phyloP scores from a whole-genome alignment of 345 rosid genomes.

The Cardamine chenopodiifolia region DNA sequence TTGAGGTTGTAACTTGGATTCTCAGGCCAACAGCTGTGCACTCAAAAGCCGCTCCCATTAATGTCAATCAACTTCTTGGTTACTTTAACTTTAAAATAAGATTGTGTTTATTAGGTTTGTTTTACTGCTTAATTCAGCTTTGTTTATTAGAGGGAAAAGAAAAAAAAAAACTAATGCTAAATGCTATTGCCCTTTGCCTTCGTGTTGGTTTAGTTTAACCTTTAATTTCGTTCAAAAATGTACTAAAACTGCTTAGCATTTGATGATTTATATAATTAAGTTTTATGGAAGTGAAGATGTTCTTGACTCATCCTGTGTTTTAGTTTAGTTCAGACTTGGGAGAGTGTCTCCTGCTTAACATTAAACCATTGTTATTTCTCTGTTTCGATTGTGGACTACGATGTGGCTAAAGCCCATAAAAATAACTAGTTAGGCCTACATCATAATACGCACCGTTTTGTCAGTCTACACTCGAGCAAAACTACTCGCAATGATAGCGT shows the following conservation, averaged over 20 bases:
- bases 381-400: neutral
- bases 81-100: constrained; percentile 21
- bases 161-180: neutral
- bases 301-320: neutral
- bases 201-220: neutral
- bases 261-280: neutral
- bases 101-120: constrained; percentile 25
- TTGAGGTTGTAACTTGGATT: constrained; percentile 45
- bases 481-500: constrained; percentile 8
- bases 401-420: neutral
- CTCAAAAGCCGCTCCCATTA: constrained; percentile 68
- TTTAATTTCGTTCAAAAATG: constrained; percentile 10
- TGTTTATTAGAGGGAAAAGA: constrained; percentile 6
- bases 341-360: neutral
- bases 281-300: neutral
- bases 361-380: neutral
- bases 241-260: neutral
- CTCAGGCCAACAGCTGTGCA: constrained; percentile 77
- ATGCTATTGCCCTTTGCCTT: neutral
- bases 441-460: neutral
- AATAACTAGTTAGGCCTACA: neutral
- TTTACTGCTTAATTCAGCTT: constrained; percentile 24
- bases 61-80: constrained; percentile 71
- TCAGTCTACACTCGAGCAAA: neutral
- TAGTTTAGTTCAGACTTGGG: too few relatives aligned